These are phyloP conservation scores for Myxozyma neglecta DNA, from an alignment of 805 yeast species.

Conservation along the genomic window DNA sequence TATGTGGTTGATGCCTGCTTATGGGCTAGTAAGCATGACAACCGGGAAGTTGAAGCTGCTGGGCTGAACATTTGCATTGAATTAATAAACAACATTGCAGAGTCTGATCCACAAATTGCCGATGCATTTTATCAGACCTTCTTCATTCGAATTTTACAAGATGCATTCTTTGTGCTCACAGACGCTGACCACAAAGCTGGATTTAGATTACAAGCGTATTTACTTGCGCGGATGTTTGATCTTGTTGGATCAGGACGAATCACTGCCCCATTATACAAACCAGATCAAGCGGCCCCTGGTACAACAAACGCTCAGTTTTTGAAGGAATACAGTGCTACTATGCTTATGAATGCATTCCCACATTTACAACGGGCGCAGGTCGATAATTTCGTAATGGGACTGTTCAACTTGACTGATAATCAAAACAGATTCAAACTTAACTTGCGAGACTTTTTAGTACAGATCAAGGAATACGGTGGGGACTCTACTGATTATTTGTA, in stretches of 20 bases:
- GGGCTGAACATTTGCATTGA: slow-evolving; percentile 85
- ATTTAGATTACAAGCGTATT: slow-evolving; percentile 79
- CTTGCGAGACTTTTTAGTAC: slow-evolving; percentile 92
- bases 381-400: slow-evolving; percentile 72
- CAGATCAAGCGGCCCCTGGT: slow-evolving; percentile 81
- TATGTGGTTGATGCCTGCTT: slow-evolving; percentile 88
- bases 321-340: slow-evolving; percentile 75
- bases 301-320: slow-evolving; percentile 77
- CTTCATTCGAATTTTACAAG: slow-evolving; percentile 85
- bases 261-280: slow-evolving; percentile 71
- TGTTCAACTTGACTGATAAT: slow-evolving; percentile 68
- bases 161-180: slow-evolving; percentile 88
- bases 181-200: slow-evolving; percentile 98
- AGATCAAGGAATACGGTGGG: slow-evolving; percentile 93
- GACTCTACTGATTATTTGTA: slow-evolving; percentile 91
- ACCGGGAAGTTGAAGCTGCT: slow-evolving; percentile 91
- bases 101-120: slow-evolving; percentile 71
- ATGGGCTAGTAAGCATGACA: slow-evolving; percentile 98
- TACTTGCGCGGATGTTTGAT: slow-evolving; percentile 79
- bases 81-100: slow-evolving; percentile 79
- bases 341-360: slow-evolving; percentile 87
- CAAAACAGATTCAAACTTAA: slow-evolving; percentile 75
- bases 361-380: slow-evolving; percentile 84
- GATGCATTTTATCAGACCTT: slow-evolving; percentile 85
- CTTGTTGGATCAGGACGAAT: slow-evolving; percentile 77